These are phyloP conservation scores for Corymbia calophylla DNA, from an alignment of 441 rosid genomes.

Conservation along the genomic window DNA sequence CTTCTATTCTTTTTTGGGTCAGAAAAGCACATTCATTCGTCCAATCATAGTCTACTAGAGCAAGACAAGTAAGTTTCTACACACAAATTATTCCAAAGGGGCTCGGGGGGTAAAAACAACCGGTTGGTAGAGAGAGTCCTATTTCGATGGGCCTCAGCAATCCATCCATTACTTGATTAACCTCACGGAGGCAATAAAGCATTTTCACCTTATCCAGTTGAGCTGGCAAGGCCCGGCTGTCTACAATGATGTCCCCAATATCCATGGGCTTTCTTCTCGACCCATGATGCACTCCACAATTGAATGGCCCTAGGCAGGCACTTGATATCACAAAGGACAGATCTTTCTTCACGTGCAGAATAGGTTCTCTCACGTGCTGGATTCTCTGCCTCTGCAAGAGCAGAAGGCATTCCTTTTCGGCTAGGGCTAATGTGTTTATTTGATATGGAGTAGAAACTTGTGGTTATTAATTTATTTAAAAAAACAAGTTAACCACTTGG, in stretches of 20 bases:
- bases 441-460: background rate
- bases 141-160: too few species aligned
- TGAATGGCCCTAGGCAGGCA: too few species aligned
- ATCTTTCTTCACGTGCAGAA: background rate
- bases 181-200: too few species aligned
- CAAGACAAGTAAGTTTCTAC: background rate
- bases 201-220: too few species aligned
- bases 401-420: background rate
- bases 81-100: background rate
- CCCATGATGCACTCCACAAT: background rate
- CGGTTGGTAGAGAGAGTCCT: background rate
- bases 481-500: accelerated
- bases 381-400: too few species aligned
- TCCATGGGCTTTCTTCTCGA: background rate
- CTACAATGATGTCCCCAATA: too few species aligned
- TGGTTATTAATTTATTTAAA: too few species aligned
- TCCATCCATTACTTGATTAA: too few species aligned
- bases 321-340: background rate
- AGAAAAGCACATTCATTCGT: background rate
- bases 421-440: background rate
- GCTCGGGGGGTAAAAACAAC: background rate
- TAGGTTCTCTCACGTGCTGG: too few species aligned
- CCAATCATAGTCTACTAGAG: background rate
- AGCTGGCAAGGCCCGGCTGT: too few species aligned
- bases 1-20: too few species aligned